Evolutionary conservation across 139 green algal species (phyloP), one percentile per base, ranked within the genome.

Genomic region (Chlamydomonas sphaeroides): DNA sequence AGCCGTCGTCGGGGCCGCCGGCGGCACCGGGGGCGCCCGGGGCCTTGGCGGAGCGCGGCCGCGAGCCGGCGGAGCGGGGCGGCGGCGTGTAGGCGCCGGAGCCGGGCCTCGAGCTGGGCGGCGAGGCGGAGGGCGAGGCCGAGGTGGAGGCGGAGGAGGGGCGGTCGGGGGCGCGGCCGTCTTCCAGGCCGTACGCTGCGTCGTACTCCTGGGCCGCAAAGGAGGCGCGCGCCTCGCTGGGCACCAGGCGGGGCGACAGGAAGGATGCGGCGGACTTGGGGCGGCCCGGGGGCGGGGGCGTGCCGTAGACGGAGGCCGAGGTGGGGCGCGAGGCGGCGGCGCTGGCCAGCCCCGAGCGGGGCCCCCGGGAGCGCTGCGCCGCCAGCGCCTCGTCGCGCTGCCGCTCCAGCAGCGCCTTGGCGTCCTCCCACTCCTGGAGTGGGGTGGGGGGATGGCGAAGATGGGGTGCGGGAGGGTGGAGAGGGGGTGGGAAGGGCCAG

Each of bases 351-450:
- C 18, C 51, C 36, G 74, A 59, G 38, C 74, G 74, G 3, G 74
- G 53, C 33, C n/a, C 6, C 36, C 18, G 35, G 20, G 35, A 18
- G 17, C 35, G 35, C 65, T 7, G 42, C 76, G 63, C 61, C 32
- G 76, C 42, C 15, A 73, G 23, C 45, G 71, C 68, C 32, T 89
- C 85, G 32, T 78, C 71, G 3, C 79, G 79, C 61, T 89, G 70
- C 26, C 28, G 14, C 74, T 86, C 79, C 42, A 86, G 48, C 20
- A 30, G 32, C 8, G 65, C 53, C 45, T 89, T 86, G n/a, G 73
- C 39, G 18, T 80, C 61, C 80, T 80, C 59, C 80, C 80, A 86
- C 1, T 80, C 59, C 59, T 80, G 59, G 1, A 32, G 25, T 32
- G 3, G 6, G 56, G 3, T 56, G 7, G n/a, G n/a, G n/a, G 21